Conservation (phyloP, 2,329 filamentous ascomycete genomes). For the Colletotrichum godetiae region DNA sequence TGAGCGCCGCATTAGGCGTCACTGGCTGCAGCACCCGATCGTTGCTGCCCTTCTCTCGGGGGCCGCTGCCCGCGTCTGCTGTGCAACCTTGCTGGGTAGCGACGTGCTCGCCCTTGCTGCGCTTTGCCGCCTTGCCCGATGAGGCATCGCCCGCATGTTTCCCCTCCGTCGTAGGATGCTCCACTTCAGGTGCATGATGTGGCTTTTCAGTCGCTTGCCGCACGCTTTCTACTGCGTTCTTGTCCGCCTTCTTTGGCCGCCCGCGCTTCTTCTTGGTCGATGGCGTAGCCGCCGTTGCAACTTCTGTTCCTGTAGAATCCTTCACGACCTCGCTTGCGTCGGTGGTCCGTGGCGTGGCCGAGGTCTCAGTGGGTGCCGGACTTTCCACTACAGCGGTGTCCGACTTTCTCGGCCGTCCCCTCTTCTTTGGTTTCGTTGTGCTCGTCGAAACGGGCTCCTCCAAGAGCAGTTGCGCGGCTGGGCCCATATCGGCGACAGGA, state of each 20-base stretch:
- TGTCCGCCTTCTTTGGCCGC: conserved; percentile 52
- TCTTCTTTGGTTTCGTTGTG: conserved; percentile 24
- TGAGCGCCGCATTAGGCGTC: conserved; percentile 6
- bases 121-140: background rate
- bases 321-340: background rate
- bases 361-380: background rate
- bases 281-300: conserved; percentile 5
- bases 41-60: background rate
- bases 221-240: conserved; percentile 27
- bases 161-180: background rate
- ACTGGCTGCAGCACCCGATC: conserved; percentile 21
- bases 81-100: background rate
- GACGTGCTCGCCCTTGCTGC: background rate
- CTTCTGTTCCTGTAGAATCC: conserved; percentile 2
- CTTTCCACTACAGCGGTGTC: background rate
- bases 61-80: background rate
- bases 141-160: background rate
- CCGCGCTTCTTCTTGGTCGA: conserved; percentile 44
- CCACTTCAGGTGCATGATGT: background rate
- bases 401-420: conserved; percentile 36
- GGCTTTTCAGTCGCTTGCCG: conserved; percentile 13
- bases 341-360: background rate
- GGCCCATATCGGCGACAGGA: conserved; percentile 11
- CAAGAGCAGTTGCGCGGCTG: background rate
- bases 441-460: background rate